Evolutionary conservation across 2,329 filamentous ascomycete genomes (phyloP), one percentile per base, ranked within the genome.

Genomic region (Diatrype stigma): DNA sequence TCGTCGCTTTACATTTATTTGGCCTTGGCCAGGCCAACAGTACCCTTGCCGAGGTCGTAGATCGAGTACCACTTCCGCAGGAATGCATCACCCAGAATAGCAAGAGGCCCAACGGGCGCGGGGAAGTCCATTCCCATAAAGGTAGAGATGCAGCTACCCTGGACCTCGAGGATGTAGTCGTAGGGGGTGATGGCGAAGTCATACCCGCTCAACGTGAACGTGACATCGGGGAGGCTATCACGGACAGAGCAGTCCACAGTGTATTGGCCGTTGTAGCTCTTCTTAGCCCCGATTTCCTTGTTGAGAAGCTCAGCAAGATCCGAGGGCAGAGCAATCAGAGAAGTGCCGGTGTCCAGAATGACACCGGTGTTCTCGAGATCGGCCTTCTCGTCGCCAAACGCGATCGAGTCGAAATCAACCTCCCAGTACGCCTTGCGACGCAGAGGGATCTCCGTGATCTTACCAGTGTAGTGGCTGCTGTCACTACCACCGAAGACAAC

Each of bases 351-450:
- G 80, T 99, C 94, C 55, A 99, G 89, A 60, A 99, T 96, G 64
- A 91, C 90, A 75, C 94, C 95, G 52, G 91, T 96, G 79, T 90
- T 84, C 59, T 97, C 93, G 58, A 97, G 85, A 72, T 96, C 88
- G 55, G 92, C 92, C 60, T 84, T 86, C 67, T 89, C 83, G 48
- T 92, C 81, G 63, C 94, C 95, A 58, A 96, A 90, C 50, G 87
- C 85, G 74, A 99, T 94, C 58, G 90, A 81, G 66, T 97, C 87
- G 55, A 99, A 85, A 66, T 97, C 92, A 50, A 99, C 93, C 81
- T 99, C 94, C 94, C 94, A 99, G 83, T 99, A 99, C 46, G 94
- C 94, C 87, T 97, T 97, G 70, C 94, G 90, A 72, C 94, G 90
- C 62, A 99, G 84, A 50, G 94, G 94, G 61, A 99, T 90, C 72